Percentiles rank a stretch among this genome's conserved stretches.
phyloP scores from a whole-genome alignment of 2,329 filamentous ascomycete species.

The Apiospora malaysiana region DNA sequence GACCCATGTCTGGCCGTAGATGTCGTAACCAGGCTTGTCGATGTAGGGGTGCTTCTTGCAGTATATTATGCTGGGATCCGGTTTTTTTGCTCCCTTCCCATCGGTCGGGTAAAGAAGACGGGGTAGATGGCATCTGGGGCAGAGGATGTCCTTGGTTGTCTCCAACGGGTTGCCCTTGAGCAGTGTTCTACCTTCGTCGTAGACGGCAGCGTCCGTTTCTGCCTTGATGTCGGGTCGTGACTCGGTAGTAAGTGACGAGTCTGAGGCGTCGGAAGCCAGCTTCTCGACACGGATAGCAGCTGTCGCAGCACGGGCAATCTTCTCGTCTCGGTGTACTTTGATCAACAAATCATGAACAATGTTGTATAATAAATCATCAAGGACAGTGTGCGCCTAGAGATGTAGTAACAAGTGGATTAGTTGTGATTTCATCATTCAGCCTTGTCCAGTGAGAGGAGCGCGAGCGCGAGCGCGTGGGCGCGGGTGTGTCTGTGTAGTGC shows the following conservation, averaged over 20 bases:
- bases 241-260: constrained; percentile 56
- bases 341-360: constrained; percentile 77
- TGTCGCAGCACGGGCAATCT: constrained; percentile 71
- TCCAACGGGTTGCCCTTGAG: constrained; percentile 76
- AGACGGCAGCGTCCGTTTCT: constrained; percentile 72
- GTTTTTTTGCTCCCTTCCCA: constrained; percentile 69
- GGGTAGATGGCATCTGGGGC: constrained; percentile 76
- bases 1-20: constrained; percentile 83
- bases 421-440: neutral
- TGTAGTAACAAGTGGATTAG: neutral
- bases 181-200: constrained; percentile 71
- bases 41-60: constrained; percentile 83
- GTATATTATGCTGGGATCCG: constrained; percentile 72
- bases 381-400: constrained; percentile 61
- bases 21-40: constrained; percentile 76
- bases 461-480: neutral
- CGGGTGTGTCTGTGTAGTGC: neutral
- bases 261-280: constrained; percentile 60
- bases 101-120: constrained; percentile 75
- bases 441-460: neutral
- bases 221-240: constrained; percentile 61
- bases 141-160: constrained; percentile 74
- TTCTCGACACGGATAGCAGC: constrained; percentile 70
- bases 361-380: constrained; percentile 79
- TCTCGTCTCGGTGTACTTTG: constrained; percentile 79